Base-by-base conservation (phyloP, 768 basidiomycete species). In the Leccinum truebloodii region DNA sequence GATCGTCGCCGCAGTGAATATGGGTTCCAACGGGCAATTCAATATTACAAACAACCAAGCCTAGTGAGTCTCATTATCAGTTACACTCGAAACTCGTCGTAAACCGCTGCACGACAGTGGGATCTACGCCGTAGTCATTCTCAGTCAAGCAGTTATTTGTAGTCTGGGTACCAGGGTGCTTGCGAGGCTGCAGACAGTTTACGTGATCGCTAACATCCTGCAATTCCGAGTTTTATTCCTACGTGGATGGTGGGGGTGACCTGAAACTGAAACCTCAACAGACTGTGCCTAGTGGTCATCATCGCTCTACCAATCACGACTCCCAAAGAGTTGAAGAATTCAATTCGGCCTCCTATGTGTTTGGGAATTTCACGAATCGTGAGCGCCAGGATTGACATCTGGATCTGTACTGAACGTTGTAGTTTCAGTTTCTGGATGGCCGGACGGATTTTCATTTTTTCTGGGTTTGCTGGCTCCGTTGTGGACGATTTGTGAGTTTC, bases 301-400 rank as follows among this genome's bases (percentile, higher is more conserved):
- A 80, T 93, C 54, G 86, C 81, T 3, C 75, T 91, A 0, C 89
- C 88, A 1, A 81, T 78, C 13, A 80, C 84, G 1, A 86, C 87
- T 1, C 86, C 86, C 2, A 71, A 71, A n/a, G 81, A 84, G 30
- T 79, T 85, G 54, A 81, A 72, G 64, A 28, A 28, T 28, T 28
- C 28, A 91, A 90, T 68, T 77, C 75, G 3, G 80, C 86, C 1
- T 77, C 79, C 6, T 87, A 82, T 59, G 88, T 86, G 0, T 79
- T 91, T 26, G 81, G 83, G 16, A 79, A 84, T 53, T 87, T 87
- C 57, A 74, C 77, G 35, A 88, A 88, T 62, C 66, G 86, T 86
- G 52, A 54, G 78, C 20, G 49, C 7, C 16, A 22, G 12, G 26
- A 9, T 10, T 50, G 39, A 41, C 26, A 13, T 22, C 18, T 4